These are phyloP conservation scores for Hypoxylon crocopeplum DNA, from an alignment of 495 filamentous ascomycete species.

Conservation along the genomic window DNA sequence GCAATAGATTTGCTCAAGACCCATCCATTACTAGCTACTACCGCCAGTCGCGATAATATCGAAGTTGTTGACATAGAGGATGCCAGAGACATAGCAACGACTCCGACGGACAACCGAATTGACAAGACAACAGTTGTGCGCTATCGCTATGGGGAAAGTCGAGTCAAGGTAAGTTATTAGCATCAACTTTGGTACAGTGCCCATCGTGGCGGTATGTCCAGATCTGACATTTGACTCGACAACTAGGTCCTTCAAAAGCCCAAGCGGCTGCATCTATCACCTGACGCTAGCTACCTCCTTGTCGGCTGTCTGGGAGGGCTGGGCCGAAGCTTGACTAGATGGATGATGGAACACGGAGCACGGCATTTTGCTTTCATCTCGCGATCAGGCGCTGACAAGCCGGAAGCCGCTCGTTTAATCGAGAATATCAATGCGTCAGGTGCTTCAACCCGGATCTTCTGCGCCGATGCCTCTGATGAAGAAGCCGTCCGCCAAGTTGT, in stretches of 20 bases:
- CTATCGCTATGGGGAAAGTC: neutral
- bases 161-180: neutral
- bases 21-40: conserved; percentile 4
- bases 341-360: conserved; percentile 60
- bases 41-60: neutral
- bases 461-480: conserved; percentile 41
- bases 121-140: conserved; percentile 3
- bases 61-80: conserved; percentile 1
- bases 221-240: conserved; percentile 29
- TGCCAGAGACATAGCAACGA: neutral
- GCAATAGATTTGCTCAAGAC: conserved; percentile 14
- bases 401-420: conserved; percentile 33
- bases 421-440: conserved; percentile 30
- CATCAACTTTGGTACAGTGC: neutral
- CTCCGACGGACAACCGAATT: neutral
- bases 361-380: conserved; percentile 59
- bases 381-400: conserved; percentile 48
- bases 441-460: conserved; percentile 34
- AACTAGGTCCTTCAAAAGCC: conserved; percentile 52
- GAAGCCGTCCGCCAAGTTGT: conserved; percentile 23
- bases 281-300: conserved; percentile 57
- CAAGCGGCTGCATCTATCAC: conserved; percentile 4
- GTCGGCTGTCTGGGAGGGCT: conserved; percentile 64
- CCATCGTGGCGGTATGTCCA: neutral
- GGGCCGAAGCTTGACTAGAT: conserved; percentile 57